phyloP scores from a whole-genome alignment of 495 filamentous ascomycete species.

The Penicillium angulare region DNA sequence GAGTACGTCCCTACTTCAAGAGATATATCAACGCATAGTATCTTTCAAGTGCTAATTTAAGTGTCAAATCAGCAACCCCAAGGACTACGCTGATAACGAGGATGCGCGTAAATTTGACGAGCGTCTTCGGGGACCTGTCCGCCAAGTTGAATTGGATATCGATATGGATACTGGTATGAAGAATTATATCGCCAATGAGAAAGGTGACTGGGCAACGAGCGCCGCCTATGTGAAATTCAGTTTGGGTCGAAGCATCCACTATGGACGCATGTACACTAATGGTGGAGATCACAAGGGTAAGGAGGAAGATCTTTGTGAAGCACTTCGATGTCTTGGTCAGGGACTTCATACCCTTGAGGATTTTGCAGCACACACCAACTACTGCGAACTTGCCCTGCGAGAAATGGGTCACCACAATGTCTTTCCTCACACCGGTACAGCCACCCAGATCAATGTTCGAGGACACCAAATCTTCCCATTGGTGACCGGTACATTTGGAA shows the following conservation, averaged over 20 bases:
- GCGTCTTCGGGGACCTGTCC: conserved; percentile 77
- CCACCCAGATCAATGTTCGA: conserved; percentile 68
- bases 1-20: conserved; percentile 38
- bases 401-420: conserved; percentile 81
- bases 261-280: conserved; percentile 78
- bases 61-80: conserved; percentile 70
- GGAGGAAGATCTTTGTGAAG: conserved; percentile 87
- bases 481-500: conserved; percentile 88
- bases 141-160: conserved; percentile 73
- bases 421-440: conserved; percentile 80
- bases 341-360: conserved; percentile 92
- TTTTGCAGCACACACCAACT: conserved; percentile 94
- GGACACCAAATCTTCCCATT: conserved; percentile 80
- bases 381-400: conserved; percentile 80
- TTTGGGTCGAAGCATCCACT: conserved; percentile 82
- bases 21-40: too few relatives aligned
- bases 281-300: conserved; percentile 63
- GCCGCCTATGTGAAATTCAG: conserved; percentile 87
- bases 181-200: conserved; percentile 96
- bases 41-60: too few relatives aligned
- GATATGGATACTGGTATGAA: conserved; percentile 92
- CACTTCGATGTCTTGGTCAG: conserved; percentile 84
- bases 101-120: conserved; percentile 84
- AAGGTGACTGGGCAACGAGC: conserved; percentile 80
- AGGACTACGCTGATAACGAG: conserved; percentile 83